These are phyloP conservation scores for Ambrosia hybrid DNA, from an alignment of 140 eudicot species.

Conservation along the genomic window DNA sequence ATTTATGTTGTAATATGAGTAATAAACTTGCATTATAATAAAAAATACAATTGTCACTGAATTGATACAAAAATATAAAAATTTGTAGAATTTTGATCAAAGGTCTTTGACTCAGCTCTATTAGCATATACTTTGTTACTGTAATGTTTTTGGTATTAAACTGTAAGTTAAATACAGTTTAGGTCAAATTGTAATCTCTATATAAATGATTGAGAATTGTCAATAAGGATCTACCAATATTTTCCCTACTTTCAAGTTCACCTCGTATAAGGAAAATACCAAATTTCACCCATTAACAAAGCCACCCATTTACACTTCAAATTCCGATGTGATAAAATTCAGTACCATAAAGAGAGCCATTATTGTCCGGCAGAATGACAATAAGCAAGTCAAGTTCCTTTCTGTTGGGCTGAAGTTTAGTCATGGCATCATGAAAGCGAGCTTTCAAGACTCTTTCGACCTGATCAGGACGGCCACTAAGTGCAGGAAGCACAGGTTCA, in stretches of 20 bases:
- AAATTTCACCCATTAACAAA: neutral
- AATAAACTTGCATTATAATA: neutral
- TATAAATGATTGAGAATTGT: too few species aligned
- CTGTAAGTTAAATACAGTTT: too few species aligned
- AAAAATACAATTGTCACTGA: neutral
- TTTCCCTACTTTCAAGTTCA: too few species aligned
- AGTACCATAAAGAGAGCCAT: slow-evolving; percentile 90
- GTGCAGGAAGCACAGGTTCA: slow-evolving; percentile 67
- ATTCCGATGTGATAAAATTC: neutral
- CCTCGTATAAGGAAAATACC: too few species aligned
- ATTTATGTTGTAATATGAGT: too few species aligned
- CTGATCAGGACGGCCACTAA: slow-evolving; percentile 82
- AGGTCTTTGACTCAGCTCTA: neutral
- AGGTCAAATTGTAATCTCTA: too few species aligned
- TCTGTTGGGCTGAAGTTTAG: slow-evolving; percentile 52
- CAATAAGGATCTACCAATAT: too few species aligned
- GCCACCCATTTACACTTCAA: neutral
- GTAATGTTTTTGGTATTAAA: too few species aligned
- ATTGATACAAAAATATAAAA: neutral
- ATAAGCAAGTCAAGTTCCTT: slow-evolving; percentile 87
- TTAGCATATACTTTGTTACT: too few species aligned
- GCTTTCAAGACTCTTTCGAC: slow-evolving; percentile 77
- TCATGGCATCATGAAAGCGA: slow-evolving; percentile 72
- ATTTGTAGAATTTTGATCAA: neutral
- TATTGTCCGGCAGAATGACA: slow-evolving; percentile 91